Base-by-base conservation (phyloP, 1,139 yeast species). In the Hyphopichia wangnamkhiaoensis region DNA sequence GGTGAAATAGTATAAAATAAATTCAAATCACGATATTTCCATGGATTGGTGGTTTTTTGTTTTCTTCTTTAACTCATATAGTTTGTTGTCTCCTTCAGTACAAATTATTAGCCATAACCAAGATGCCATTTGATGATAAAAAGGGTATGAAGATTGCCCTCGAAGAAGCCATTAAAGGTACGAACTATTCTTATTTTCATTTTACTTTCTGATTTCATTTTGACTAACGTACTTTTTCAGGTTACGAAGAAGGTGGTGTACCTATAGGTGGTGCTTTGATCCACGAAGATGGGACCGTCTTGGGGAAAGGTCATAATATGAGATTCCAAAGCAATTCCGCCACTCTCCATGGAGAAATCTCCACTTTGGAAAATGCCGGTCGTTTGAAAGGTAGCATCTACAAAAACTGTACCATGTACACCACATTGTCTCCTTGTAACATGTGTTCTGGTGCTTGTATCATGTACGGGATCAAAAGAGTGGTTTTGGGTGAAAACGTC, bases 391-490 rank as follows among this genome's bases (percentile, higher is more conserved):
- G 88, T 4, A 68, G 68, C 27, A 74, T 73, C 19, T 85, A 85
- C 72, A 86, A 74, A 66, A 76, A 71, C 55, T 83, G 83, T 63
- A 85, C 84, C 48, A 80, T 91, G 81, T 91, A 90, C 65, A 89
- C 97, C 32, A 87, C 97, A 0, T 70, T 91, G 48, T 86, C 96
- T 5, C 97, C 98, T 2, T 91, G 98, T 61, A 74, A 82, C 49
- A 91, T 91, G 97, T 91, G 98, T 58, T 79, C 95, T 6, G 98
- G 98, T 15, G 95, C 96, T 13, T 87, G 94, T 49, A 58, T 91
- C 40, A 71, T 91, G 73, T 91, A 90, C 63, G 96, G 96, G 27
- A 75, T 91, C 48, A 81, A 82, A 50, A 73, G 97, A 48, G 85
- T 89, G 27, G 97, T 91, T 0, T 56, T 89, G 62, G 97, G 96